Evolutionary conservation across 1,284 basidiomycete genomes (phyloP), one percentile per base, ranked within the genome.

Genomic region (Sporisorium scitamineum): DNA sequence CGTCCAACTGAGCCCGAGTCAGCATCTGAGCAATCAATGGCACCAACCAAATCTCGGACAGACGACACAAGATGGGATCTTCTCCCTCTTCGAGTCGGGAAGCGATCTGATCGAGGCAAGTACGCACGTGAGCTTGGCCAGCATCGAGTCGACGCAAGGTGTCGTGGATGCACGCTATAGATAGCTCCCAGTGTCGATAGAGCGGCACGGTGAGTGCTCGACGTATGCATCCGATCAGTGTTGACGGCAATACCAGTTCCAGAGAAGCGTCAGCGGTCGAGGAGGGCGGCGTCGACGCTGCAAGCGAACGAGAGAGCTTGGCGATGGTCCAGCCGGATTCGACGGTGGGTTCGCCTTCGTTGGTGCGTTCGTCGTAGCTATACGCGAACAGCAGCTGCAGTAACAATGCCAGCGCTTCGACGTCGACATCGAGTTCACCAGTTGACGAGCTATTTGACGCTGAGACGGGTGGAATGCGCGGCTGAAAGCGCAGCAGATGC

Each of bases 281-380:
- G 1, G 18, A 45, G 2, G 58, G 37, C 5, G 39, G 27, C 4
- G 50, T 31, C 2, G 64, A 76, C n/a, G 61, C 61, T 2, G 58
- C 37, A n/a, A 76, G 50, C 1, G 57, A 64, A 14, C 68, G 68
- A 3, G 52, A 69, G 5, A 76, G 70, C 51, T 71, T 69, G 42
- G 65, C 69, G 18, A 76, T 72, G 5, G 69, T 76, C 74, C 74
- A 76, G 24, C 69, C 65, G 8, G 74, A 76, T 41, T 76, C 74
- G 53, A 76, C 68, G 13, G 69, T 76, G 8, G 69, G 55, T 13
- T 76, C 74, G 55, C 65, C 74, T 27, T 69, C 50, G 53, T 71
- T 76, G 20, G 69, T 72, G 13, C 69, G 47, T 14, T 72, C 60
- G 53, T 76, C 74, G 55, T 76, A 76, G 59, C 69, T 65, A 50